phyloP scores from a whole-genome alignment of 1,284 basidiomycete genomes.

The Cutaneotrichosporon dermatis region DNA sequence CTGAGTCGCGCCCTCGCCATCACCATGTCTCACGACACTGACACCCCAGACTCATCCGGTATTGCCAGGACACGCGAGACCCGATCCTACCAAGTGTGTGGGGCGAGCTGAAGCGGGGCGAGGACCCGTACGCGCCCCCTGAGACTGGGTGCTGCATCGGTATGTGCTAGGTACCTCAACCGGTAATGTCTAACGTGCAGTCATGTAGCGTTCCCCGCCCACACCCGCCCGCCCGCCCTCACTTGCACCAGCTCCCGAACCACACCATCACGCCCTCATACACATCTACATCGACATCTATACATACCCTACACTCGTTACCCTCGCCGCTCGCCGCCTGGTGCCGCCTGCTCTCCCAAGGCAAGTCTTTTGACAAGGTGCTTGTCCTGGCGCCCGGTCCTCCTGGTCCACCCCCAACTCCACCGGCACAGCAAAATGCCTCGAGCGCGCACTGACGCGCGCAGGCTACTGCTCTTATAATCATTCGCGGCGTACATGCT shows the following conservation, averaged over 20 bases:
- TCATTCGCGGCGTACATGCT: background rate
- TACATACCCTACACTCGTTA: slow-evolving; percentile 3
- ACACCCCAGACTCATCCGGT: slow-evolving; percentile 69
- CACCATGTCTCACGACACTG: background rate
- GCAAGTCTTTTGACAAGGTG: no score
- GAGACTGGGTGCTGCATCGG: slow-evolving; percentile 48
- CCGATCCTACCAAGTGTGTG: slow-evolving; percentile 83
- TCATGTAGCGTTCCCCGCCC: background rate
- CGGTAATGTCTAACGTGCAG: background rate
- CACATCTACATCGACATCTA: background rate
- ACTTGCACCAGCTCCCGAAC: background rate
- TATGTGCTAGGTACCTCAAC: background rate
- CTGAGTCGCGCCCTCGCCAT: no score
- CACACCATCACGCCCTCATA: no score
- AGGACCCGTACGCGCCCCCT: slow-evolving; percentile 81
- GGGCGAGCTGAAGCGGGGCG: slow-evolving; percentile 83
- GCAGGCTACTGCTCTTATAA: slow-evolving; percentile 2
- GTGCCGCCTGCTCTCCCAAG: no score
- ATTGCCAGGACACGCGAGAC: slow-evolving; percentile 84
- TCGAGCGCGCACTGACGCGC: no score
- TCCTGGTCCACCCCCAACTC: no score
- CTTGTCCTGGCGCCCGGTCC: no score
- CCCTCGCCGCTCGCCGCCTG: background rate
- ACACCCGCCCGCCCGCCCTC: background rate
- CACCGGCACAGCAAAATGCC: no score